These are phyloP conservation scores for Botrytis galanthina DNA, from an alignment of 2,329 filamentous ascomycete species.

Conservation along the genomic window DNA sequence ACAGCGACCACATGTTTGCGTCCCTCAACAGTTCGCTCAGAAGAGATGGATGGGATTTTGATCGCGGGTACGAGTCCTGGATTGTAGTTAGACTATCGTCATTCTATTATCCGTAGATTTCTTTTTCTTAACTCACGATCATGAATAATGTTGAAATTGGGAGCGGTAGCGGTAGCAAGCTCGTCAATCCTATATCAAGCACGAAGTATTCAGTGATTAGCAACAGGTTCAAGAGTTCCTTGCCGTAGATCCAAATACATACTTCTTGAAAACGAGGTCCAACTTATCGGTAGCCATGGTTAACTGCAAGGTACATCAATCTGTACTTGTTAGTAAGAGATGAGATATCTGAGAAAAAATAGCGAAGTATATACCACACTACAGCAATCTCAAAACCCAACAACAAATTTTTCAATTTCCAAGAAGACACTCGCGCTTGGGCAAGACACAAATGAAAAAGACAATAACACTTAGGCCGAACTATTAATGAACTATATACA, in stretches of 20 bases:
- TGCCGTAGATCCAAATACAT: background rate
- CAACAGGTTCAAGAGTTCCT: no score
- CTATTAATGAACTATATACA: background rate
- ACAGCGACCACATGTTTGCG: background rate
- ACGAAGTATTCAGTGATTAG: background rate
- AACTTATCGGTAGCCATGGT: background rate
- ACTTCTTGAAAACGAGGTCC: background rate
- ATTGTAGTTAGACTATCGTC: background rate
- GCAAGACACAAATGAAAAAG: background rate
- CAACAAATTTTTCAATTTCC: background rate
- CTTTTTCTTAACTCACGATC: background rate
- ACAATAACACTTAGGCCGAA: background rate
- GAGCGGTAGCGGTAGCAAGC: background rate
- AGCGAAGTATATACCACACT: background rate
- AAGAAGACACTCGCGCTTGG: background rate
- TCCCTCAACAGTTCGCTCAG: background rate
- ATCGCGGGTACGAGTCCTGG: background rate
- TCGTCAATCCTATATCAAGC: background rate
- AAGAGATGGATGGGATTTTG: conserved; percentile 11
- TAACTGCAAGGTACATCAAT: background rate
- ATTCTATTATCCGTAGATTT: no score
- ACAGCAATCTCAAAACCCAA: background rate
- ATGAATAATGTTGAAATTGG: background rate
- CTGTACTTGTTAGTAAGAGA: background rate
- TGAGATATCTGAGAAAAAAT: background rate